Evolutionary conservation across 352 stramenopile species (phyloP).

Genomic region (Phytophthora uliginosa): DNA sequence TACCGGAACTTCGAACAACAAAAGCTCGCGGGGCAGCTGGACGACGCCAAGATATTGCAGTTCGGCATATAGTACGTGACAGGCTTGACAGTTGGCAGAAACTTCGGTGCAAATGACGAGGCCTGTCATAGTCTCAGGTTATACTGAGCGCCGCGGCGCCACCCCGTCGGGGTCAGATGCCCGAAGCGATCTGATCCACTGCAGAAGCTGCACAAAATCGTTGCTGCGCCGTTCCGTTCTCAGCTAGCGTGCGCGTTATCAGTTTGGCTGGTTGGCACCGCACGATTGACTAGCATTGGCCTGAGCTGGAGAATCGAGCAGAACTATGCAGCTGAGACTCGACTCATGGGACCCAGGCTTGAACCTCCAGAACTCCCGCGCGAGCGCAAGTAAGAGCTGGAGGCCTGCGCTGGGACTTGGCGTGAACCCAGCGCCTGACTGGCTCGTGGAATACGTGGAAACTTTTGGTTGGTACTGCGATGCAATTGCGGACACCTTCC

Average conservation of each 20-base stretch:
- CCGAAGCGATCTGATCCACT: slow-evolving; percentile 35
- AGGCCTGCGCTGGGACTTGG: slow-evolving; percentile 21
- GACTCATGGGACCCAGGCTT: slow-evolving; percentile 32
- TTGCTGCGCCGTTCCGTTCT: slow-evolving; percentile 9
- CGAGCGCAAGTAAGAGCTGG: slow-evolving; percentile 24
- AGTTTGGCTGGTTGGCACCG: slow-evolving; percentile 12
- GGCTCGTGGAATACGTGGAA: slow-evolving; percentile 35
- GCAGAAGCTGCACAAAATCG: slow-evolving; percentile 9
- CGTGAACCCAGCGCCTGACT: slow-evolving; percentile 30
- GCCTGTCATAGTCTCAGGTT: slow-evolving; percentile 21
- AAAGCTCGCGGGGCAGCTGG: slow-evolving; percentile 18
- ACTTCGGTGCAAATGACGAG: slow-evolving; percentile 25
- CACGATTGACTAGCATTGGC: slow-evolving; percentile 13
- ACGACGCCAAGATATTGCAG: slow-evolving; percentile 29
- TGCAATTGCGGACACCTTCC: slow-evolving; percentile 22
- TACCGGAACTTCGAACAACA: slow-evolving; percentile 26
- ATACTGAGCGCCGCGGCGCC: slow-evolving; percentile 22
- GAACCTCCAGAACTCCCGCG: slow-evolving; percentile 14
- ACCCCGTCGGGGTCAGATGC: slow-evolving; percentile 19
- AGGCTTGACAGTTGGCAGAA: slow-evolving; percentile 18
- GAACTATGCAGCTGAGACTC: slow-evolving; percentile 34
- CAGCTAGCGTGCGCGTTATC: slow-evolving; percentile 38
- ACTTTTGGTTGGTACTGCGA: slow-evolving; percentile 5
- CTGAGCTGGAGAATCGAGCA: slow-evolving; percentile 18
- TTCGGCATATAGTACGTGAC: slow-evolving; percentile 28